Percentiles rank a stretch among this genome's conserved stretches.
Conservation (phyloP, 306 rosid species). For the Chamaecrista fasciculata region DNA sequence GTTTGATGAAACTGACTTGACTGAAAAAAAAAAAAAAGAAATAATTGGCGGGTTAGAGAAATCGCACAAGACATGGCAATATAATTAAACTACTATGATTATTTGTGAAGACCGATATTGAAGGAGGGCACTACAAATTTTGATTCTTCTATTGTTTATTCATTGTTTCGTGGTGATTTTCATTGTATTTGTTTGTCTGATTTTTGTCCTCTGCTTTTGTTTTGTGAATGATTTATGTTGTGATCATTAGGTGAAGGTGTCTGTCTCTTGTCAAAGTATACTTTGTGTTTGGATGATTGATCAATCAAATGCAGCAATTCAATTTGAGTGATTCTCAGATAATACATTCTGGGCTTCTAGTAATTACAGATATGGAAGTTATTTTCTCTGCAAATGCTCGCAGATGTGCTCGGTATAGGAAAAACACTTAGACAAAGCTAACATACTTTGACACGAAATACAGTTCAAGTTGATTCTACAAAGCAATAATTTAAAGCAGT, state of each 20-base stretch:
- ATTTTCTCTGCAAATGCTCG: neutral
- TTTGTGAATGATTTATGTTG: conserved; percentile 51
- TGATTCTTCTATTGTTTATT: conserved; percentile 28
- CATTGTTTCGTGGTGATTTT: conserved; percentile 33
- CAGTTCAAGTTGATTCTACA: neutral
- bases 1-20: conserved; percentile 19
- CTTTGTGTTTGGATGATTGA: conserved; percentile 22
- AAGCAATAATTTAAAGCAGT: neutral
- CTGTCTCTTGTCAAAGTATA: conserved; percentile 28
- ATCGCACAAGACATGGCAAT: conserved; percentile 8
- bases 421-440: neutral
- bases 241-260: conserved; percentile 26
- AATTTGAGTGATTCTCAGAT: conserved; percentile 29
- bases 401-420: neutral
- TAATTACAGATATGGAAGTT: neutral
- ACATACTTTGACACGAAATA: neutral
- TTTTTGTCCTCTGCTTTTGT: conserved; percentile 30
- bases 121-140: conserved; percentile 26
- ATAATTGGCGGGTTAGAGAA: conserved; percentile 1
- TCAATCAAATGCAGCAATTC: conserved; percentile 28
- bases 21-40: neutral
- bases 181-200: conserved; percentile 41
- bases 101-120: conserved; percentile 7
- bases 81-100: neutral
- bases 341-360: neutral